Percentiles rank a stretch among this genome's conserved stretches.
phyloP scores from a whole-genome alignment of 2,329 filamentous ascomycete genomes.

The Aspergillus fructus region DNA sequence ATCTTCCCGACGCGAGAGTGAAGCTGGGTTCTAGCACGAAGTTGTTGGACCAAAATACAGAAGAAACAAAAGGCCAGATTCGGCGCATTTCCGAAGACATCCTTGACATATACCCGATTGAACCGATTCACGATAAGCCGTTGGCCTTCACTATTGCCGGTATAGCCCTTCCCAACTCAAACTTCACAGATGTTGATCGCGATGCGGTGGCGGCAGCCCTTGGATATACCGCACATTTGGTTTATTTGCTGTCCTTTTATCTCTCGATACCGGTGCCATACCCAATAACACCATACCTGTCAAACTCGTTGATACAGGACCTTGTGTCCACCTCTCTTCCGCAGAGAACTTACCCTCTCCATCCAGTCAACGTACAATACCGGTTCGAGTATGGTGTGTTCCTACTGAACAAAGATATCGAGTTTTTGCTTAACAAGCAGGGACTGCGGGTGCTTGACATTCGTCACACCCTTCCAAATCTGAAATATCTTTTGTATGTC shows the following conservation, averaged over 20 bases:
- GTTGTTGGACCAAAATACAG: conserved; percentile 55
- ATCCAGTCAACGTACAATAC: conserved; percentile 73
- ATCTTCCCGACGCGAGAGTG: conserved; percentile 61
- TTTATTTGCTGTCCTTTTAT: conserved; percentile 77
- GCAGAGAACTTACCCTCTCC: conserved; percentile 76
- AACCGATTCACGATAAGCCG: conserved; percentile 61
- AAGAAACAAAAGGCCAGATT: conserved; percentile 78
- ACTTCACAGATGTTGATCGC: conserved; percentile 65
- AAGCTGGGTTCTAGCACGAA: conserved; percentile 59
- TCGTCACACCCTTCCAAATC: conserved; percentile 84
- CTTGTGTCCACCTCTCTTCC: conserved; percentile 59
- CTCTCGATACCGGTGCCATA: conserved; percentile 78
- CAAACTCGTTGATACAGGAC: conserved; percentile 73
- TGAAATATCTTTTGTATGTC: conserved; percentile 90
- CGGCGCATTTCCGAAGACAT: conserved; percentile 86
- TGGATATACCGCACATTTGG: conserved; percentile 74
- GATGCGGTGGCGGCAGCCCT: conserved; percentile 77
- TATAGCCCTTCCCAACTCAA: conserved; percentile 75
- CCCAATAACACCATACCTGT: conserved; percentile 69
- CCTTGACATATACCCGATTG: conserved; percentile 74
- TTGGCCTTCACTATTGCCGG: conserved; percentile 82
- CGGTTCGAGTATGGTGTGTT: conserved; percentile 97
- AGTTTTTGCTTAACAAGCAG: conserved; percentile 64
- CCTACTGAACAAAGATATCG: conserved; percentile 93
- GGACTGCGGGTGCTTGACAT: conserved; percentile 83